Evolutionary conservation across 495 filamentous ascomycete genomes (phyloP).

Genomic region (Trichocladium antarcticum): DNA sequence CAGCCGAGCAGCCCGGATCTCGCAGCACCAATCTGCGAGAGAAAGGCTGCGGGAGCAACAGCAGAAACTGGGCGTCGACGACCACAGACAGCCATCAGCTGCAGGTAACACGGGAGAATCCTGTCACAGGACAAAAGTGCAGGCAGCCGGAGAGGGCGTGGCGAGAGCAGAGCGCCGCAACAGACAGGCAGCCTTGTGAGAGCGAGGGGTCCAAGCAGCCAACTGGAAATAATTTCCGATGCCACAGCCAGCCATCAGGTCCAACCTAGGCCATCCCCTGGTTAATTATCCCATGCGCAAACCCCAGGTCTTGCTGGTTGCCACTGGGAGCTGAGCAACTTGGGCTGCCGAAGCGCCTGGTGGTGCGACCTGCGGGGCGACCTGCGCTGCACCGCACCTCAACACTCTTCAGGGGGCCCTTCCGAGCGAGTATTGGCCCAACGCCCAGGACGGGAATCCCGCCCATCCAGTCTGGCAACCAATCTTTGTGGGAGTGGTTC

Average conservation of each 20-base stretch:
- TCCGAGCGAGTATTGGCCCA: not conserved
- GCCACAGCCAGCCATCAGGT: slow-evolving; percentile 8
- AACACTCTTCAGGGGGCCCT: not conserved
- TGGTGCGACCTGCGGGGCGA: slow-evolving; percentile 7
- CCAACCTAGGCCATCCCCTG: slow-evolving; percentile 12
- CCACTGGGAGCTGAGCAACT: not conserved
- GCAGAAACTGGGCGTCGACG: slow-evolving; percentile 9
- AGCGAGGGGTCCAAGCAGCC: slow-evolving; percentile 2
- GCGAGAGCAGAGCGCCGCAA: slow-evolving; percentile 8
- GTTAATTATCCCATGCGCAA: slow-evolving; percentile 21
- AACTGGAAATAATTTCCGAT: slow-evolving; percentile 9
- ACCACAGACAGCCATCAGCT: slow-evolving; percentile 10
- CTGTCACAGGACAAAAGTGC: slow-evolving; percentile 11
- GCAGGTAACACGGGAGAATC: slow-evolving; percentile 22
- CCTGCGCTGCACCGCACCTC: not conserved
- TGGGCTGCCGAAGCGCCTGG: slow-evolving; percentile 4
- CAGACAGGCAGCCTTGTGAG: slow-evolving; percentile 5
- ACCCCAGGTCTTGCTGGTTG: slow-evolving; percentile 11
- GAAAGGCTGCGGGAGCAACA: slow-evolving; percentile 20
- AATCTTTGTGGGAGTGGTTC: not conserved
- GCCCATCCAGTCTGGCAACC: not conserved
- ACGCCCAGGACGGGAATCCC: not conserved
- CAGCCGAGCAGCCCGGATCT: slow-evolving; percentile 16
- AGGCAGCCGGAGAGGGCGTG: slow-evolving; percentile 5
- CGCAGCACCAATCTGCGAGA: slow-evolving; percentile 16